Conservation (phyloP, 805 yeast species). For the Tetrapisispora arboricola region DNA sequence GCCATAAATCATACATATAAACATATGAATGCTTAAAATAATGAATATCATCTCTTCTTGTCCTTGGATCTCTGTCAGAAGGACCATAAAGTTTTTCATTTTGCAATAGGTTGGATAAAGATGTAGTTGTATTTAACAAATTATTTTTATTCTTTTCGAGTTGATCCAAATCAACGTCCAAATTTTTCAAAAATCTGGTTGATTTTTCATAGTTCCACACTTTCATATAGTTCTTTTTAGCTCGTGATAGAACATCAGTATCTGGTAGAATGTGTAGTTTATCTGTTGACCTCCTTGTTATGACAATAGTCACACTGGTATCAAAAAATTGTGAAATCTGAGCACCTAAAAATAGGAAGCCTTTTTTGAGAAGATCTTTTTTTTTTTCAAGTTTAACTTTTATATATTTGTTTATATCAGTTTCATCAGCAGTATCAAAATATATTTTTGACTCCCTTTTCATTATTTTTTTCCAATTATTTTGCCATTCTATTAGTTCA, state of each 20-base stretch:
- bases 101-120: constrained; percentile 53
- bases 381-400: constrained; percentile 21
- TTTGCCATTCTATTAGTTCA: constrained; percentile 50
- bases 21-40: constrained; percentile 69
- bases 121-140: constrained; percentile 22
- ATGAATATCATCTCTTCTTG: constrained; percentile 73
- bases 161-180: constrained; percentile 37
- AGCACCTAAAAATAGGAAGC: constrained; percentile 40
- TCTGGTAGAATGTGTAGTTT: constrained; percentile 34
- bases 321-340: constrained; percentile 50
- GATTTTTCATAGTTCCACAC: constrained; percentile 88
- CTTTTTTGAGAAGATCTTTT: constrained; percentile 22
- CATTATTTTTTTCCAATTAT: constrained; percentile 54
- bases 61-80: constrained; percentile 77
- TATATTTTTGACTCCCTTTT: constrained; percentile 44
- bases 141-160: constrained; percentile 18
- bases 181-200: constrained; percentile 59
- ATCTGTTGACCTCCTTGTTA: constrained; percentile 50
- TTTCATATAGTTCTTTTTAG: constrained; percentile 50
- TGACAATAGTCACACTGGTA: constrained; percentile 60
- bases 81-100: constrained; percentile 85
- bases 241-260: constrained; percentile 57
- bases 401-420: constrained; percentile 10
- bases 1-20: constrained; percentile 71
- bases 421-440: constrained; percentile 41